Percentiles rank a stretch among this genome's conserved stretches.
These are phyloP conservation scores for Penicillium riverlandense DNA, from an alignment of 495 filamentous ascomycete species.

Conservation along the genomic window DNA sequence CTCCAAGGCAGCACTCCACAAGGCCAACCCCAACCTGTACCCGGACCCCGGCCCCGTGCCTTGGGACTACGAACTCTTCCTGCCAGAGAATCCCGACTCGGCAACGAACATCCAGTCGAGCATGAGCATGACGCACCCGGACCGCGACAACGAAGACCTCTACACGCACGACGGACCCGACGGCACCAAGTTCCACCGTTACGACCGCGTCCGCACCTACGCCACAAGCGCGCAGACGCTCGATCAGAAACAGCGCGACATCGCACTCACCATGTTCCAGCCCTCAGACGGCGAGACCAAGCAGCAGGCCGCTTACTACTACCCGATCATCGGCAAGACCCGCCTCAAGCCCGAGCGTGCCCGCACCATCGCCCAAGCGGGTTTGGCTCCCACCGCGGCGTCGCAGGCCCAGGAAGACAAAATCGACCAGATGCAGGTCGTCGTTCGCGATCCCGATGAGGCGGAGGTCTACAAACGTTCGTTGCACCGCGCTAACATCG, in stretches of 20 bases:
- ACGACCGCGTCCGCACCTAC: conserved; percentile 73
- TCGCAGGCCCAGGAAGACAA: conserved; percentile 34
- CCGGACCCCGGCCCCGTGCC: conserved; percentile 53
- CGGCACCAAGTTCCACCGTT: conserved; percentile 53
- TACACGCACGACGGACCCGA: conserved; percentile 53
- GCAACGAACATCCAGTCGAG: conserved; percentile 61
- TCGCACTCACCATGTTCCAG: conserved; percentile 58
- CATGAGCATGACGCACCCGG: conserved; percentile 62
- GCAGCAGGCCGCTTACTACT: conserved; percentile 79
- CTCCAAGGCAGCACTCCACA: conserved; percentile 50
- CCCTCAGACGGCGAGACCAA: conserved; percentile 40
- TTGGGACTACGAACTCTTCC: conserved; percentile 77
- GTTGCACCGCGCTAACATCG: conserved; percentile 34
- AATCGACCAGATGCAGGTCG: conserved; percentile 49
- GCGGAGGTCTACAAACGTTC: conserved; percentile 44
- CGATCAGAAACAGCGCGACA: conserved; percentile 46
- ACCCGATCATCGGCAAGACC: conserved; percentile 71
- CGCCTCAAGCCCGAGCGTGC: conserved; percentile 51
- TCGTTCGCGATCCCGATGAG: conserved; percentile 46
- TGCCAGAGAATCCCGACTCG: conserved; percentile 50
- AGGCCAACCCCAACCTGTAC: conserved; percentile 52
- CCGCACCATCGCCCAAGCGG: conserved; percentile 42
- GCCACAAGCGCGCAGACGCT: conserved; percentile 67
- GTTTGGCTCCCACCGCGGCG: conserved; percentile 29
- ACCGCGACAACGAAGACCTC: conserved; percentile 57